Conservation (phyloP, 305 asterid genomes). For the Fraxinus angustifolia region DNA sequence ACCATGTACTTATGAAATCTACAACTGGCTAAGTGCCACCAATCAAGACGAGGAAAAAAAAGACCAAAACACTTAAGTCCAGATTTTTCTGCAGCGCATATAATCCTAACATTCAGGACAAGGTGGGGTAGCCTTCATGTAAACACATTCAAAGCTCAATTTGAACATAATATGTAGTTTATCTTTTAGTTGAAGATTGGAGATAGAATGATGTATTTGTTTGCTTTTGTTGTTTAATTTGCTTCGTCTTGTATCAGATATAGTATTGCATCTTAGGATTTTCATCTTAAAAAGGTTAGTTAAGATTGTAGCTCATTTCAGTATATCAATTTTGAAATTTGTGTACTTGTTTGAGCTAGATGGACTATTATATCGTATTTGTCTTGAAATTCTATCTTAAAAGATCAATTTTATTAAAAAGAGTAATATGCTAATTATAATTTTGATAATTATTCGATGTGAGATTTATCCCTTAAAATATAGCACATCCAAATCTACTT, state of each 20-base stretch:
- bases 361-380: no score
- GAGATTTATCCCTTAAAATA: no score
- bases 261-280: no score
- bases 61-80: no score
- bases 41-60: not conserved
- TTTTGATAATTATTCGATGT: no score
- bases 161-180: not conserved
- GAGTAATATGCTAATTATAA: no score
- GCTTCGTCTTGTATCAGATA: not conserved
- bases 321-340: no score
- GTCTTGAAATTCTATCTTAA: no score
- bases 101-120: not conserved
- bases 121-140: not conserved
- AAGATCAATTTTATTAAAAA: no score
- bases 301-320: no score
- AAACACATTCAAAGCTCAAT: not conserved
- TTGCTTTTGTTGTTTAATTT: not conserved
- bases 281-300: no score
- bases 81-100: not conserved
- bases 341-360: no score
- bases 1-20: not conserved
- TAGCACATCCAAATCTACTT: not conserved
- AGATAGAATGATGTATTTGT: not conserved
- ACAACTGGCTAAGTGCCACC: not conserved
- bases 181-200: not conserved